Evolutionary conservation across 257 asterid species (phyloP).

Genomic region (Przewalskia tangutica): DNA sequence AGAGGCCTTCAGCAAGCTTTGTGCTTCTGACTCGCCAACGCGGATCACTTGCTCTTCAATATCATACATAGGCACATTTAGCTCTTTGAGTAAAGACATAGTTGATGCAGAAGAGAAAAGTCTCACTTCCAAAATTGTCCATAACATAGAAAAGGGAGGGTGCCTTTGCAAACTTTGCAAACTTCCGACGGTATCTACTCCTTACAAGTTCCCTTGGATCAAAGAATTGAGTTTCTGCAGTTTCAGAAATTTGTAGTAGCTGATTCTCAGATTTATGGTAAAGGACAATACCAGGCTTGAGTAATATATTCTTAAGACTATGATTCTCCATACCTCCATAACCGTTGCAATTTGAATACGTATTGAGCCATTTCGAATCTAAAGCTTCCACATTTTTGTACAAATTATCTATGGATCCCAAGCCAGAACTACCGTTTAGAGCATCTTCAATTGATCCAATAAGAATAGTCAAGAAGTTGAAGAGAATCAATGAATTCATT

Average conservation of each 20-base stretch:
- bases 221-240: not conserved
- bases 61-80: not conserved
- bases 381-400: not conserved
- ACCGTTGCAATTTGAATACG: not conserved
- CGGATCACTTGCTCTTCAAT: not conserved
- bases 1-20: conserved; percentile 1
- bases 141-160: not conserved
- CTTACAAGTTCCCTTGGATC: not conserved
- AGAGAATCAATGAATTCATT: conserved; percentile 6
- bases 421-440: not conserved
- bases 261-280: not conserved
- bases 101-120: not conserved
- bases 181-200: not conserved
- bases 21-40: not conserved
- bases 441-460: not conserved
- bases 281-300: not conserved
- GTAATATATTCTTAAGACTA: not conserved
- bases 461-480: not conserved
- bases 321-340: not conserved
- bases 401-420: conserved; percentile 5
- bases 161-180: not conserved
- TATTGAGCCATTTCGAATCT: not conserved
- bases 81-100: not conserved
- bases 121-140: not conserved
- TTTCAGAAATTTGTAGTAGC: not conserved